Conservation (phyloP, 441 rosid species). For the Arabidopsis lyrata region DNA sequence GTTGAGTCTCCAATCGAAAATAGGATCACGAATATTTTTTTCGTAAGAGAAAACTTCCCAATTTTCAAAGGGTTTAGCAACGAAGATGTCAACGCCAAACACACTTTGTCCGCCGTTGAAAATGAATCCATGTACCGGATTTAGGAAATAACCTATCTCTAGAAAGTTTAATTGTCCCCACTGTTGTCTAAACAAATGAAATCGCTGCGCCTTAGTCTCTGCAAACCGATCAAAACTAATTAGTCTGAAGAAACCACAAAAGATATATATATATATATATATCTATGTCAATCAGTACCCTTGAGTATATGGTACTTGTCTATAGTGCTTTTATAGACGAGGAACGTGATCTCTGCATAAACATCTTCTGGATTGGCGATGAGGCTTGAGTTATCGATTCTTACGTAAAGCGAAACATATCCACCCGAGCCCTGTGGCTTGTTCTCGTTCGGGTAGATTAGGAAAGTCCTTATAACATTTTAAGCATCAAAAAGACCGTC, state of each 20-base stretch:
- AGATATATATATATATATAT: neutral
- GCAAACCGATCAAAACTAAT: conserved; percentile 6
- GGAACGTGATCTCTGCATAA: conserved; percentile 34
- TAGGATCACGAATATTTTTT: conserved; percentile 25
- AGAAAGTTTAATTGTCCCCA: conserved; percentile 28
- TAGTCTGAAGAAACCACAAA: conserved; percentile 13
- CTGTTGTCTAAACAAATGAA: conserved; percentile 34
- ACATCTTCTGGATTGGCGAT: conserved; percentile 11
- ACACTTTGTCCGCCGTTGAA: conserved; percentile 35
- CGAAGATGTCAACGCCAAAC: conserved; percentile 42
- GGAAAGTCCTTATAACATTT: conserved; percentile 28
- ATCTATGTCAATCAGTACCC: conserved; percentile 15
- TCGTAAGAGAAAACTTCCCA: conserved; percentile 38
- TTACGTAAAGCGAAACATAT: conserved; percentile 28
- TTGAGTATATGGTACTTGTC: conserved; percentile 23
- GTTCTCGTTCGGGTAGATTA: conserved; percentile 31
- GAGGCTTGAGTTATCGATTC: conserved; percentile 17
- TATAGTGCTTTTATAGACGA: conserved; percentile 28
- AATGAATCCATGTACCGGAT: conserved; percentile 10
- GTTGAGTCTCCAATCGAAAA: conserved; percentile 22
- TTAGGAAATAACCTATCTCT: neutral
- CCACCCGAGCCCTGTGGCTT: neutral
- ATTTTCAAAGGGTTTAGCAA: conserved; percentile 1
- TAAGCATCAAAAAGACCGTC: neutral
- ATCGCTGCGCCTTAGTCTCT: conserved; percentile 32